phyloP scores from a whole-genome alignment of 2,329 filamentous ascomycete genomes.

The Claviceps spartinae region DNA sequence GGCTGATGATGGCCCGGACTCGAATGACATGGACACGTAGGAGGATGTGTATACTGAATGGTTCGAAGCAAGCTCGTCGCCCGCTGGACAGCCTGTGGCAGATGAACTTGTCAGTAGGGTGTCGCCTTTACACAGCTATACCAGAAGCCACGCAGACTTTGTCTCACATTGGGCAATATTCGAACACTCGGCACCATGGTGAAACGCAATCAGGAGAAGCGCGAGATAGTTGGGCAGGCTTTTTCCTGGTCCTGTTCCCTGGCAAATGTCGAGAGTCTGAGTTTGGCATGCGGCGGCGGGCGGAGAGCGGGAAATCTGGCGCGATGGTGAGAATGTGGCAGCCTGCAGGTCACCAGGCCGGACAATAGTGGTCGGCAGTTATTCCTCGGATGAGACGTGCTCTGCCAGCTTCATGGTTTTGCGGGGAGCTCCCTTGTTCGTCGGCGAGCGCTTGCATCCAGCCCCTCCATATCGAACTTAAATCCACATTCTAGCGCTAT shows the following conservation, averaged over 20 bases:
- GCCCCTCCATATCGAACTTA: neutral
- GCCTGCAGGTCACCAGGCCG: neutral
- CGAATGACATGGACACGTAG: slow-evolving; percentile 81
- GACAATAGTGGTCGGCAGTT: neutral
- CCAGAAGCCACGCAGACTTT: neutral
- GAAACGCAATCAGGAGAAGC: neutral
- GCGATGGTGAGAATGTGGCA: neutral
- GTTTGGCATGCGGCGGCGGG: neutral
- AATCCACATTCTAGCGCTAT: neutral
- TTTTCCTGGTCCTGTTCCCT: neutral
- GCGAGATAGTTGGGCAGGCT: neutral
- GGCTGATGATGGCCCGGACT: slow-evolving; percentile 69
- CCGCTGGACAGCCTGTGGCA: slow-evolving; percentile 41
- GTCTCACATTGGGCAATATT: slow-evolving; percentile 21
- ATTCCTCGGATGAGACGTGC: neutral
- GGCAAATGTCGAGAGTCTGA: neutral
- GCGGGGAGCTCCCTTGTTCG: neutral
- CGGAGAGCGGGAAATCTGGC: neutral
- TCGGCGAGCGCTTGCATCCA: neutral
- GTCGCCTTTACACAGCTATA: neutral
- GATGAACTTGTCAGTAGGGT: slow-evolving; percentile 1
- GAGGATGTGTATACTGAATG: slow-evolving; percentile 82
- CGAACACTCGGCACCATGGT: slow-evolving; percentile 18
- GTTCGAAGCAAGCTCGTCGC: slow-evolving; percentile 67
- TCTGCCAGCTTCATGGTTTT: neutral